phyloP scores from a whole-genome alignment of 2,329 filamentous ascomycete genomes.

The Paraconiothyrium brasiliense region DNA sequence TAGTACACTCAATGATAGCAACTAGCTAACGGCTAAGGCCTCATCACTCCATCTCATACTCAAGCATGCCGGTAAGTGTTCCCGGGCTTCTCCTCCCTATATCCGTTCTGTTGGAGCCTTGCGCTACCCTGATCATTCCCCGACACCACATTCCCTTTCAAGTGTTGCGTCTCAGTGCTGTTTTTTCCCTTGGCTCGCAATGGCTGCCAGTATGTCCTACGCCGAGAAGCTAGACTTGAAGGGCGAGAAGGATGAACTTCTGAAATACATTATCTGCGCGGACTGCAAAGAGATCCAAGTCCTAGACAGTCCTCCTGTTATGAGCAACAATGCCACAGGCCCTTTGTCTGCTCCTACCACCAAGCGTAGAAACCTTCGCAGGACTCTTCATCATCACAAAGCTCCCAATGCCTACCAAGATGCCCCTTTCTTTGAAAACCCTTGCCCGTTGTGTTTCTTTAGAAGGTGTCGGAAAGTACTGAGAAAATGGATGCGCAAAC shows the following conservation, averaged over 20 bases:
- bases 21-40: slow-evolving; percentile 21
- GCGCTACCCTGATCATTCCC: slow-evolving; percentile 19
- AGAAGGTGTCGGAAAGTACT: slow-evolving; percentile 36
- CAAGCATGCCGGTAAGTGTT: slow-evolving; percentile 43
- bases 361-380: slow-evolving; percentile 18
- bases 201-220: slow-evolving; percentile 24
- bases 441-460: slow-evolving; percentile 40
- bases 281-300: slow-evolving; percentile 17
- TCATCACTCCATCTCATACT: slow-evolving; percentile 14
- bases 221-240: slow-evolving; percentile 25
- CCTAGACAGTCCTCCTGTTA: slow-evolving; percentile 6
- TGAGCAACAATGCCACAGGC: not conserved
- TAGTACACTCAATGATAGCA: slow-evolving; percentile 15
- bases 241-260: slow-evolving; percentile 22
- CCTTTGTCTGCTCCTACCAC: slow-evolving; percentile 7
- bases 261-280: slow-evolving; percentile 22
- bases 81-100: slow-evolving; percentile 12
- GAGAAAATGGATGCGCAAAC: slow-evolving; percentile 35
- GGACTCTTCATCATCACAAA: slow-evolving; percentile 38
- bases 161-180: not conserved
- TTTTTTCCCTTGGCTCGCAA: slow-evolving; percentile 14
- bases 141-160: slow-evolving; percentile 10
- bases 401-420: slow-evolving; percentile 31
- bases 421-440: slow-evolving; percentile 39
- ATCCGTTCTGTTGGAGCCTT: slow-evolving; percentile 4